These are phyloP conservation scores for Penicillium expansum DNA, from an alignment of 2,329 filamentous ascomycete species.

Conservation along the genomic window DNA sequence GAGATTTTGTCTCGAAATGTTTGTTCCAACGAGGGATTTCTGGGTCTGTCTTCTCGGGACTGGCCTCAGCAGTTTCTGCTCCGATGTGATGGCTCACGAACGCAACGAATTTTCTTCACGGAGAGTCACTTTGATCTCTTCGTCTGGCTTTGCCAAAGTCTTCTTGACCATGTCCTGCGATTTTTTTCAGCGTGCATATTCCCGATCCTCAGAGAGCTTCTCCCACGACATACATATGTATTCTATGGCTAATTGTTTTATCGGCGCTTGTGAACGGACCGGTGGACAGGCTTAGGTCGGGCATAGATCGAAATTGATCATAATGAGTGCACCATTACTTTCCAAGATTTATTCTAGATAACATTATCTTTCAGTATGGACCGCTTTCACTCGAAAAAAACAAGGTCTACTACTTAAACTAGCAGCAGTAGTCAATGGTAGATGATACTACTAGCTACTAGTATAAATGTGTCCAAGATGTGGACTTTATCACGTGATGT, in stretches of 20 bases:
- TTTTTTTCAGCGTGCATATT: slow-evolving; percentile 41
- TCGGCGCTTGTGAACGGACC: slow-evolving; percentile 13
- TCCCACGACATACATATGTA: slow-evolving; percentile 18
- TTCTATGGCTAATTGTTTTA: slow-evolving; percentile 24
- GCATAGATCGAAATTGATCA: slow-evolving; percentile 15
- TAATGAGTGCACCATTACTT: slow-evolving; percentile 7
- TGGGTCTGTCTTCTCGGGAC: slow-evolving; percentile 11
- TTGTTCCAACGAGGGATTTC: slow-evolving; percentile 6
- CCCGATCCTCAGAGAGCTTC: slow-evolving; percentile 20
- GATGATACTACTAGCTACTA: no score
- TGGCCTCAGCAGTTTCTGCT: slow-evolving; percentile 11
- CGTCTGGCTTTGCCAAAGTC: slow-evolving; percentile 23
- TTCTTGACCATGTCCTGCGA: slow-evolving; percentile 31
- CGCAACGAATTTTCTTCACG: slow-evolving; percentile 35
- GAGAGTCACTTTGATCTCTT: slow-evolving; percentile 15
- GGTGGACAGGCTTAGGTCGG: slow-evolving; percentile 10
- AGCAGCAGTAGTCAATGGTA: neutral
- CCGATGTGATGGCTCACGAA: slow-evolving; percentile 39
- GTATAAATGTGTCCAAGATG: no score
- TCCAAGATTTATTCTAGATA: neutral
- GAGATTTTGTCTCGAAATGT: neutral
- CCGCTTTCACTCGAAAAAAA: neutral
- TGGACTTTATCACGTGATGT: no score
- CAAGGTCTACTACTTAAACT: neutral
- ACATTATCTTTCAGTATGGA: neutral